Conservation (phyloP, 495 filamentous ascomycete species). For the Aspergillus conjunctus region DNA sequence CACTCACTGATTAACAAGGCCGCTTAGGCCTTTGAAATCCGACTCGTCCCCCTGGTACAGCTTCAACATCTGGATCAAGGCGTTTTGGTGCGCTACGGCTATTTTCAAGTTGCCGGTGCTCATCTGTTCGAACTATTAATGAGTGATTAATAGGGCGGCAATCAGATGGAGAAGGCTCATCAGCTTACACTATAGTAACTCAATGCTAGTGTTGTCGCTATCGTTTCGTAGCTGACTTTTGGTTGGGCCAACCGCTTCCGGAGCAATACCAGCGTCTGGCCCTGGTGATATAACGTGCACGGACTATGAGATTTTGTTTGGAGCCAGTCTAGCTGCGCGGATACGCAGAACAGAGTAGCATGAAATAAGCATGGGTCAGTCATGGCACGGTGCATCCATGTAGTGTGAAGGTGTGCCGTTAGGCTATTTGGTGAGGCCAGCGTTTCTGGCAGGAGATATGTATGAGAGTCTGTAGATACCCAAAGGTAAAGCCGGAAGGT, state of each 20-base stretch:
- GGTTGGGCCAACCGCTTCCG: neutral
- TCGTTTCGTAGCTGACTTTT: neutral
- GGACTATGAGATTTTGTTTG: neutral
- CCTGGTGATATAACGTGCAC: slow-evolving; percentile 7
- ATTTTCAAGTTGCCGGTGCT: neutral
- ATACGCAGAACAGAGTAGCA: slow-evolving; percentile 4
- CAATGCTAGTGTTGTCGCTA: neutral
- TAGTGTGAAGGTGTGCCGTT: neutral
- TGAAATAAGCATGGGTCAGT: slow-evolving; percentile 13
- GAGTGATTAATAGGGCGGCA: neutral
- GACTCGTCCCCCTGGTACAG: neutral
- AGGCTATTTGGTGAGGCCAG: neutral
- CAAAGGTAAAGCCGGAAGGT: neutral
- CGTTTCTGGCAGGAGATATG: neutral
- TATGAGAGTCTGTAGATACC: neutral
- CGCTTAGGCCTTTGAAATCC: neutral
- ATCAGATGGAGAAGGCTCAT: no score
- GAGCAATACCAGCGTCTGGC: neutral
- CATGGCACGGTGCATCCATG: slow-evolving; percentile 7
- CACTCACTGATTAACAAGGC: slow-evolving; percentile 2
- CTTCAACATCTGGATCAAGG: neutral
- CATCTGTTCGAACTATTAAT: neutral
- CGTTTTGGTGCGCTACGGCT: neutral
- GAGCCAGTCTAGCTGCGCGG: slow-evolving; percentile 2
- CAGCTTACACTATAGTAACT: slow-evolving; percentile 3